Evolutionary conservation across 2,329 filamentous ascomycete species (phyloP).

Genomic region (Phyllosticta citrichinensis): DNA sequence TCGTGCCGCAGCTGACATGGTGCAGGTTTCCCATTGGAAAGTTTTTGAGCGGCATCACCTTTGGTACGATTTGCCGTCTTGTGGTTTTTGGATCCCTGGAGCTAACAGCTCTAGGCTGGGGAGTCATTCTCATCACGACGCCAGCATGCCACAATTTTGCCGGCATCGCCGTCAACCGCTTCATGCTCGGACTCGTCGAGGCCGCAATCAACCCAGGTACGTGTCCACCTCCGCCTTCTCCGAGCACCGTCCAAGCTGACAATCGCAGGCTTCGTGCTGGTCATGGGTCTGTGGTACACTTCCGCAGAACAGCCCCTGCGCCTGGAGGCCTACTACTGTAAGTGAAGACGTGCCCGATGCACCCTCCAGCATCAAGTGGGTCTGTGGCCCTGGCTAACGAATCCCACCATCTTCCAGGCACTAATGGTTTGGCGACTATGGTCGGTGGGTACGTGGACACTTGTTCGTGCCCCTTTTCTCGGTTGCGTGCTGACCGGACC

Average conservation of each 20-base stretch:
- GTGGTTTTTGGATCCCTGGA: not conserved
- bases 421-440: conserved; percentile 46
- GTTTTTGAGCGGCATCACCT: conserved; percentile 32
- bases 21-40: conserved; percentile 34
- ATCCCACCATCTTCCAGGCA: not conserved
- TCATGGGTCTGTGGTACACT: conserved; percentile 33
- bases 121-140: conserved; percentile 32
- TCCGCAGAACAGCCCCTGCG: conserved; percentile 41
- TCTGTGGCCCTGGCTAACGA: not conserved
- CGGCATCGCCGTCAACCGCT: conserved; percentile 27
- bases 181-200: conserved; percentile 28
- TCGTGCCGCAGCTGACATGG: not conserved
- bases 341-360: not conserved
- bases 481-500: not conserved
- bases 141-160: conserved; percentile 32
- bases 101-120: conserved; percentile 22
- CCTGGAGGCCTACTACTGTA: conserved; percentile 47
- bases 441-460: conserved; percentile 37
- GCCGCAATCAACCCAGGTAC: conserved; percentile 25
- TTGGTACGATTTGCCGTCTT: conserved; percentile 16
- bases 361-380: not conserved
- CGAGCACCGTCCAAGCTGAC: not conserved
- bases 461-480: not conserved
- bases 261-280: conserved; percentile 15
- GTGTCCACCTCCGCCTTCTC: not conserved